Evolutionary conservation across 2,329 filamentous ascomycete genomes (phyloP), one percentile per base, ranked within the genome.

Genomic region (Microcyclospora pomicola): DNA sequence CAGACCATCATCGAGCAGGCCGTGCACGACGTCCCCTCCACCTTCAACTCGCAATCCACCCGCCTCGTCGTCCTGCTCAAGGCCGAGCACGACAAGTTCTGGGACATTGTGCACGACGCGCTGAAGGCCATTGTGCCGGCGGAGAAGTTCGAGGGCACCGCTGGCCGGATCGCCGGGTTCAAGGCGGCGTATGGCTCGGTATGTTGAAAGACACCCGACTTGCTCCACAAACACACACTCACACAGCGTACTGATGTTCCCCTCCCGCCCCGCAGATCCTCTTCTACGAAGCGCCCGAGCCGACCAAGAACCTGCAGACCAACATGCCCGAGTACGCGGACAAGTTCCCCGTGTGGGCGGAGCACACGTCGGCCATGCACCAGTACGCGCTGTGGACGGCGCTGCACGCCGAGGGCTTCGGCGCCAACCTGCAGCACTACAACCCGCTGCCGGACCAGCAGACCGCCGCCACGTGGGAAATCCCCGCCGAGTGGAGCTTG

Each of bases 381-480:
- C 82, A 94, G 68, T 81, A 74, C 63, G 68, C 75, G 47, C 59
- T 85, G 49, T 94, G 86, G 86, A 79, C 78, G 13, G 82, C 79
- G 3, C 75, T 94, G 40, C 82, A 87, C 65, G 71, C 78, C 43
- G 84, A 91, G 59, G 85, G 86, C 24, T 73, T 92, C 40, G 85
- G 85, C 48, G 82, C 80, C 58, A 93, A 87, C 70, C 71, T 94
- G 37, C 86, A 94, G 71, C 86, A 94, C 68, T 93, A 93, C 71
- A 91, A 85, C 72, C 85, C 85, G 14, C 62, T 94, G 41, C 75
- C 92, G 50, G 81, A 93, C 63, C 68, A 71, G 47, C 75, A 77
- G 65, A 80, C 86, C 37, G 64, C 71, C 33, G 66, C 66, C 44
- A 66, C 75, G 50, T 94, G 83, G 81, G 70, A 71, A 40, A 51